Evolutionary conservation across 371 early-diverging fungal species (phyloP), one percentile per base, ranked within the genome.

Genomic region (Mucor piriformis): DNA sequence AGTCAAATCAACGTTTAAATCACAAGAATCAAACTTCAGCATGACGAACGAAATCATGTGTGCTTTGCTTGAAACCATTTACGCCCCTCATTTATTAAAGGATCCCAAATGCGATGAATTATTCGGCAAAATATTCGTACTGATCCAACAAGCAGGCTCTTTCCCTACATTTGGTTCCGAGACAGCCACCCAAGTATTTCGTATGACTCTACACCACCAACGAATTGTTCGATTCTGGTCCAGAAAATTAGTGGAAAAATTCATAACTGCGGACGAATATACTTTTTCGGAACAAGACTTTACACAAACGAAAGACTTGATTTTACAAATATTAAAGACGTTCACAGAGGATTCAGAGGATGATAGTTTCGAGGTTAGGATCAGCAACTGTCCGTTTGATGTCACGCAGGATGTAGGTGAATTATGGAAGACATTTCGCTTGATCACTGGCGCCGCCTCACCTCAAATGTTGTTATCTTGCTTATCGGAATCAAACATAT

Each of bases 181-280:
- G 1, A 43, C 58, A 8, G 51, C 61, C 0, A 33, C 57, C 4
- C 67, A 69, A 6, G 10, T 76, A 1, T 55, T 66, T 23, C 43
- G 65, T 6, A 44, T 74, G 25, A 58, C 71, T 4, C 54, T 76
- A 8, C 68, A 79, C 50, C 70, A 74, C 23, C 71, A 74, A 37
- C 57, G 67, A 6, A 51, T 67, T 12, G 55, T 76, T 20, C 68
- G 80, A 5, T 61, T 70, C 33, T 79, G 76, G 76, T 64, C 74
- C 2, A 54, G 80, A 38, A 79, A 76, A 53, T 47, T 72, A n/a
- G n/a, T 79, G 0, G 71, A 76, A 32, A 65, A 66, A 18, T 69
- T 68, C 37, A 38, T 40, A 13, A 51, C 46, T n/a, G 33, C 50
- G 27, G 66, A 70, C 32, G 43, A 47, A n/a, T 63, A 56, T 38